Conservation (phyloP, 1,284 basidiomycete genomes). For the Ceratobasidium sp. region DNA sequence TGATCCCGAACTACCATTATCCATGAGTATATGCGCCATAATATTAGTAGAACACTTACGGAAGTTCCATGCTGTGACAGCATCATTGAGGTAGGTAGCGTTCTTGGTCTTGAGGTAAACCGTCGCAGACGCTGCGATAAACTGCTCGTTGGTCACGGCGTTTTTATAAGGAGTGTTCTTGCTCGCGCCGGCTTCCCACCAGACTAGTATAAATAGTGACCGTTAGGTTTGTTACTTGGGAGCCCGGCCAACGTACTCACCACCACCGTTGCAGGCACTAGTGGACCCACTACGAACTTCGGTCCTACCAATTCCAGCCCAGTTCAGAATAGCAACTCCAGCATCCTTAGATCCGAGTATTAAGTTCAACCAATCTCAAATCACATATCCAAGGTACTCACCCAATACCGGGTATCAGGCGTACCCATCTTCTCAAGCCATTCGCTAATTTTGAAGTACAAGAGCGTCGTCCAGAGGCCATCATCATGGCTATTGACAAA, state of each 20-base stretch:
- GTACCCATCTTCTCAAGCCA: constrained; percentile 9
- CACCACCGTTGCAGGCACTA: constrained; percentile 61
- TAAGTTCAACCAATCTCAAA: not conserved
- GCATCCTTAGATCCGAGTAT: not conserved
- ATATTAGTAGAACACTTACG: not conserved
- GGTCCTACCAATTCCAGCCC: constrained; percentile 4
- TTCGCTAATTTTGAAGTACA: constrained; percentile 32
- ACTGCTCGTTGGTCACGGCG: constrained; percentile 70
- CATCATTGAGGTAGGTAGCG: constrained; percentile 64
- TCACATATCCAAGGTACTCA: not conserved
- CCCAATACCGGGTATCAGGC: constrained; percentile 15
- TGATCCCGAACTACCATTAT: not conserved
- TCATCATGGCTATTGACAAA: constrained; percentile 22
- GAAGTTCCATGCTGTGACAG: constrained; percentile 50
- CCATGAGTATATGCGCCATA: not conserved
- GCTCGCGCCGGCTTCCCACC: constrained; percentile 62
- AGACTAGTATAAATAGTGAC: constrained; percentile 58
- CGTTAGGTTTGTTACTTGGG: constrained; percentile 10
- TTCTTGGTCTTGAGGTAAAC: constrained; percentile 62
- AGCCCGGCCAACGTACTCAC: constrained; percentile 55
- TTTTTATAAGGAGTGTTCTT: constrained; percentile 71
- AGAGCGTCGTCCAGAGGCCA: constrained; percentile 5
- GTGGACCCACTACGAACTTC: constrained; percentile 57
- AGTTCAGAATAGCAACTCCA: not conserved
- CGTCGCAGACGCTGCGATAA: constrained; percentile 65